These are phyloP conservation scores for Polyporus tsugae DNA, from an alignment of 1,284 basidiomycete genomes.

Conservation along the genomic window DNA sequence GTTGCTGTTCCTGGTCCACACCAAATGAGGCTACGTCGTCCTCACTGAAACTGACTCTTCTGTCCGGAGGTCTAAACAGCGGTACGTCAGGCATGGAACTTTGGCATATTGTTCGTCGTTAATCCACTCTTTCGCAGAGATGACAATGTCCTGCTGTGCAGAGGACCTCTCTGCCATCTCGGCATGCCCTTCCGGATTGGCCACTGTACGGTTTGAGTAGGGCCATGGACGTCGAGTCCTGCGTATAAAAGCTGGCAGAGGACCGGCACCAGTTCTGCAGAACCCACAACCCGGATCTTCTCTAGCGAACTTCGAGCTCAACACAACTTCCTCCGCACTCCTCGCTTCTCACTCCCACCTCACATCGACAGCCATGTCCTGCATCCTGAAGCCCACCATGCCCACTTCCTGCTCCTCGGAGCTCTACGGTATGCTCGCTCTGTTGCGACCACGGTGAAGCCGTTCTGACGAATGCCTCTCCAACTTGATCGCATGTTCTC, in stretches of 20 bases:
- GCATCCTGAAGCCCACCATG: slow-evolving; percentile 6
- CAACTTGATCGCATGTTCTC: background rate
- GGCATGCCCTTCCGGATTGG: background rate
- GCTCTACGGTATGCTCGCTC: background rate
- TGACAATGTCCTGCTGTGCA: background rate
- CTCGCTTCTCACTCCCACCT: background rate
- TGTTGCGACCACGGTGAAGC: background rate
- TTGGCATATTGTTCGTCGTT: background rate
- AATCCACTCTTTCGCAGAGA: background rate
- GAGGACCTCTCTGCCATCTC: background rate
- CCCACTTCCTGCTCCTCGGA: slow-evolving; percentile 2
- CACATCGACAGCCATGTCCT: background rate
- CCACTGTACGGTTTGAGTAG: background rate
- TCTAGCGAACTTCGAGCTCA: background rate
- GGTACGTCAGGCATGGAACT: slow-evolving; percentile 1
- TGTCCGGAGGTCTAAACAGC: background rate
- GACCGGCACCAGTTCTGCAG: background rate
- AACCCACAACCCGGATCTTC: slow-evolving; percentile 3
- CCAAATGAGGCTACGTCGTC: background rate
- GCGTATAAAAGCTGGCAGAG: background rate
- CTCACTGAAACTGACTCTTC: background rate
- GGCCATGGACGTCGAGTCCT: background rate
- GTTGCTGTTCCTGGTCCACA: background rate
- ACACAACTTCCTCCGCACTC: background rate
- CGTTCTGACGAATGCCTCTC: background rate